A percentile compares a stretch with the other conserved stretches of the same genome.
Evolutionary conservation across 192 early-diverging fungal species (phyloP).

Genomic region (Podila verticillata): DNA sequence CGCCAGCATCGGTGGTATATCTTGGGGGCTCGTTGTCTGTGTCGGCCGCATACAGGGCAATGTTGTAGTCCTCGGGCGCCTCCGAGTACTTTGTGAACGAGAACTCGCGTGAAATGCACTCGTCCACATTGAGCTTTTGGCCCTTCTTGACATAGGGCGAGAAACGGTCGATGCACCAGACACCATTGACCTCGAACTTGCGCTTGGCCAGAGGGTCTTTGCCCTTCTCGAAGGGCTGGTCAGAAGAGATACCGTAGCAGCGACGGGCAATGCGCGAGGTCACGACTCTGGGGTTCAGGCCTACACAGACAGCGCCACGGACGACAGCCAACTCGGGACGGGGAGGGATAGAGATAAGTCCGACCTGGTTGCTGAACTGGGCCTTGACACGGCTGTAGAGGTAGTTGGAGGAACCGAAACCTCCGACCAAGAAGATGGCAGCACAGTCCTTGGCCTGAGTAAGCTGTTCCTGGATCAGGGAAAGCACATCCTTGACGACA

Average conservation of each 20-base stretch:
- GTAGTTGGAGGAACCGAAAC: slow-evolving; percentile 57
- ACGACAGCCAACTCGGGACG: slow-evolving; percentile 53
- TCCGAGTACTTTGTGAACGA: slow-evolving; percentile 47
- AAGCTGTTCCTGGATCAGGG: slow-evolving; percentile 53
- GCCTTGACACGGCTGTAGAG: slow-evolving; percentile 35
- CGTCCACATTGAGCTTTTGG: slow-evolving; percentile 31
- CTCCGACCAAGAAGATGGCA: slow-evolving; percentile 61
- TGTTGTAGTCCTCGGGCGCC: slow-evolving; percentile 26
- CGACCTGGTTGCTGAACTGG: slow-evolving; percentile 26
- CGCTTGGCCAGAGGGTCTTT: slow-evolving; percentile 39
- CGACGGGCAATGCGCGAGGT: slow-evolving; percentile 39
- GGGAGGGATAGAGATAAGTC: slow-evolving; percentile 43
- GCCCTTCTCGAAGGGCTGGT: slow-evolving; percentile 50
- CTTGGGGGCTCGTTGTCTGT: slow-evolving; percentile 31
- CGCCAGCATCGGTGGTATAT: slow-evolving; percentile 39
- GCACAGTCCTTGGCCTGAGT: slow-evolving; percentile 21
- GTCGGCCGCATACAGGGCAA: slow-evolving; percentile 48
- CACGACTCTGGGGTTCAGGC: slow-evolving; percentile 25
- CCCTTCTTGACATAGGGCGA: slow-evolving; percentile 44
- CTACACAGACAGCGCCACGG: slow-evolving; percentile 56
- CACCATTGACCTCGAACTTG: slow-evolving; percentile 35
- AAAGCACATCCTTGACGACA: slow-evolving; percentile 36
- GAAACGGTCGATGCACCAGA: slow-evolving; percentile 49
- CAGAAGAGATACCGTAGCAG: slow-evolving; percentile 49
- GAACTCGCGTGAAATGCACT: slow-evolving; percentile 36